phyloP scores from a whole-genome alignment of 805 yeast genomes.

The Diddensiella caesifluorescens region DNA sequence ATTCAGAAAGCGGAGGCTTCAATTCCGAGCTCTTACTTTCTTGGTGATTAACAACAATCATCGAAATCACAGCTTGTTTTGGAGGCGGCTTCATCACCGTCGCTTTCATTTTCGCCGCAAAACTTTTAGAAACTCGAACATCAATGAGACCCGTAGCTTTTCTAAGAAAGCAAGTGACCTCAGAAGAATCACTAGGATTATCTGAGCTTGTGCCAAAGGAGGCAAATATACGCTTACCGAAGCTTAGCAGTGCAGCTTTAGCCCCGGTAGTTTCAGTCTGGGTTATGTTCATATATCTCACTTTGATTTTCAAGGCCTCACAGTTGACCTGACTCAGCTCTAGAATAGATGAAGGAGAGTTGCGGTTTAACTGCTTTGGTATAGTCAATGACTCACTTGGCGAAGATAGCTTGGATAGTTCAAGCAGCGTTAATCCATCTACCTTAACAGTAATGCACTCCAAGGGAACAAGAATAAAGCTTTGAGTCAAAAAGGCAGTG shows the following conservation, averaged over 20 bases:
- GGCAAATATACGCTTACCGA: slow-evolving; percentile 29
- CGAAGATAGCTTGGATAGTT: slow-evolving; percentile 25
- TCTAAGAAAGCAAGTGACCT: slow-evolving; percentile 26
- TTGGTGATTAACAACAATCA: slow-evolving; percentile 27
- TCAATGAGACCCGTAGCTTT: slow-evolving; percentile 31
- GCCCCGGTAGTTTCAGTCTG: slow-evolving; percentile 28
- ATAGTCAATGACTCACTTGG: slow-evolving; percentile 20
- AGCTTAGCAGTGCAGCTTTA: slow-evolving; percentile 24
- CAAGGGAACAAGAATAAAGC: slow-evolving; percentile 34
- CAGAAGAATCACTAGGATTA: slow-evolving; percentile 31
- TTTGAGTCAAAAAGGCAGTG: slow-evolving; percentile 36
- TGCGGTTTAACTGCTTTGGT: slow-evolving; percentile 23
- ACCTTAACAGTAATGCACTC: slow-evolving; percentile 27
- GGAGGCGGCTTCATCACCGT: slow-evolving; percentile 40
- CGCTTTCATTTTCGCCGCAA: slow-evolving; percentile 31
- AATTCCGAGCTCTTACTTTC: slow-evolving; percentile 30
- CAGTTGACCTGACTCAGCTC: slow-evolving; percentile 21
- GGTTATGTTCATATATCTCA: slow-evolving; percentile 34
- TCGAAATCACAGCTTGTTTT: slow-evolving; percentile 30
- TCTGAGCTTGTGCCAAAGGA: slow-evolving; percentile 28
- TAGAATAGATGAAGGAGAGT: slow-evolving; percentile 28
- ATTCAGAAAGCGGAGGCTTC: slow-evolving; percentile 32
- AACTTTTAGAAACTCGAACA: slow-evolving; percentile 29
- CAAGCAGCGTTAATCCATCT: slow-evolving; percentile 27
- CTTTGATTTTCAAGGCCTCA: slow-evolving; percentile 27